Evolutionary conservation across 768 basidiomycete species (phyloP).

Genomic region (Boletus reticuloceps): DNA sequence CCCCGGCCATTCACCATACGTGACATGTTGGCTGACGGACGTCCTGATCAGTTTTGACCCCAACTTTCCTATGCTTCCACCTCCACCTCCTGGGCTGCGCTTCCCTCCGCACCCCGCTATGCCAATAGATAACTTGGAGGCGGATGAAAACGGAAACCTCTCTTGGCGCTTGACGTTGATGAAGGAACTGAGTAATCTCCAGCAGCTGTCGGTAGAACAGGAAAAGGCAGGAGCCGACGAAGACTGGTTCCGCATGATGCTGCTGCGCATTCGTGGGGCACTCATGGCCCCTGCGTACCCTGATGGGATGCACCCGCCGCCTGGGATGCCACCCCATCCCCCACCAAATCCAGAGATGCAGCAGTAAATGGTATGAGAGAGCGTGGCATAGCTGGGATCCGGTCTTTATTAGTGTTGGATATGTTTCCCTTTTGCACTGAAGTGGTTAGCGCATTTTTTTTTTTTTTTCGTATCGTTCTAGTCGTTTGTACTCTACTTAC

Average conservation of each 20-base stretch:
- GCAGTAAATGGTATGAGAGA: slow-evolving; percentile 10
- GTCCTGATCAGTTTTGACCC: slow-evolving; percentile 61
- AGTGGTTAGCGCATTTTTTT: not conserved
- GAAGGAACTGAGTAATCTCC: slow-evolving; percentile 74
- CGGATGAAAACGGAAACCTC: slow-evolving; percentile 77
- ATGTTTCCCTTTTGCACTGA: slow-evolving; percentile 2
- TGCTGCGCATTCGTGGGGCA: slow-evolving; percentile 71
- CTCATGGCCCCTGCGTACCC: slow-evolving; percentile 52
- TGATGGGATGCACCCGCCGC: slow-evolving; percentile 38
- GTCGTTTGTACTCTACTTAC: slow-evolving; percentile 3
- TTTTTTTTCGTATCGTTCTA: not conserved
- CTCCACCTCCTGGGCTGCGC: slow-evolving; percentile 51
- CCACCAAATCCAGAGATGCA: slow-evolving; percentile 35
- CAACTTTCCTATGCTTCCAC: slow-evolving; percentile 63
- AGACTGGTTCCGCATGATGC: slow-evolving; percentile 87
- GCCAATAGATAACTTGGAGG: slow-evolving; percentile 67
- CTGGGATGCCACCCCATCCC: slow-evolving; percentile 36
- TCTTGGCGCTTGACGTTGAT: slow-evolving; percentile 80
- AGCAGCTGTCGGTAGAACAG: slow-evolving; percentile 75
- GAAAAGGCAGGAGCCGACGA: slow-evolving; percentile 78
- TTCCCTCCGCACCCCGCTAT: slow-evolving; percentile 56
- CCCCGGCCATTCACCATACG: not conserved
- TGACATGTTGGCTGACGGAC: slow-evolving; percentile 1
- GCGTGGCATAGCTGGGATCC: not conserved
- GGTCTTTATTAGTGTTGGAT: not conserved